A percentile compares a stretch with the other conserved stretches of the same genome.
Conservation (phyloP, 352 stramenopile species). For the Blastocystis hominis region DNA sequence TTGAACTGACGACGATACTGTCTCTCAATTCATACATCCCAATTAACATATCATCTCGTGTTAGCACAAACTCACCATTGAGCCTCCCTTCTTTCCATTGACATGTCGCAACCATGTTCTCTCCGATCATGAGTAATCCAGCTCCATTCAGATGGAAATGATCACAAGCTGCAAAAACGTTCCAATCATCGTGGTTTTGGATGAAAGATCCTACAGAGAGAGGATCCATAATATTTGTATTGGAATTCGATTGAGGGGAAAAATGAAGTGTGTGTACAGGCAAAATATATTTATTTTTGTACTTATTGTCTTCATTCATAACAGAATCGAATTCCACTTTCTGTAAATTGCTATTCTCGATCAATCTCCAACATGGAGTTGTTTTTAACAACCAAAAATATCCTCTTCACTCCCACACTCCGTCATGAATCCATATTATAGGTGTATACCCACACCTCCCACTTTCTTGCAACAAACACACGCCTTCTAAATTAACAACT, state of each 20-base stretch:
- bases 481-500: neutral
- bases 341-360: neutral
- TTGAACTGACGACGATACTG: neutral
- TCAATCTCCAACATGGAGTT: neutral
- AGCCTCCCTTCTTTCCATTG: neutral
- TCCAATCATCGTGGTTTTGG: neutral
- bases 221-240: neutral
- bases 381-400: too few species aligned
- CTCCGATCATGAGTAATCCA: neutral
- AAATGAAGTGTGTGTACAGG: neutral
- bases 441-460: too few species aligned
- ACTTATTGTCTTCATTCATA: neutral
- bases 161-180: neutral
- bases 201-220: neutral
- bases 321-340: neutral
- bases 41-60: neutral
- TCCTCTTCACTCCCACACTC: too few species aligned
- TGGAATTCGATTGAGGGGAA: neutral
- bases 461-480: conserved; percentile 24
- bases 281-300: neutral
- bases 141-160: neutral
- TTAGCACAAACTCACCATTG: neutral
- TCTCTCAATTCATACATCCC: neutral
- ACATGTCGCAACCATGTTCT: neutral
- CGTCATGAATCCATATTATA: too few species aligned